phyloP scores from a whole-genome alignment of 2,329 filamentous ascomycete genomes.

The Botrytis tulipae region DNA sequence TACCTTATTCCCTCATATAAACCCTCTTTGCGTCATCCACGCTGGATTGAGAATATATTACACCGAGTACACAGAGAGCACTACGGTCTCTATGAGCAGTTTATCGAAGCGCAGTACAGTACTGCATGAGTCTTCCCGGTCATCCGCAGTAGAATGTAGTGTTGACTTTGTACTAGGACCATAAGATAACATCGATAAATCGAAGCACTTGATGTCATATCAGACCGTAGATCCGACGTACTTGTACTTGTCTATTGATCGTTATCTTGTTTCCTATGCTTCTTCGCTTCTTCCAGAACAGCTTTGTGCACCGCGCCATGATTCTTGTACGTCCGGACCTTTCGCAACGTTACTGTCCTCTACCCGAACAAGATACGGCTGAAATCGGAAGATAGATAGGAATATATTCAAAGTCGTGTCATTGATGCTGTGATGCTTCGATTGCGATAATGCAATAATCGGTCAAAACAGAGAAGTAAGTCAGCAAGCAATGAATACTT shows the following conservation, averaged over 20 bases:
- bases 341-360: constrained; percentile 1
- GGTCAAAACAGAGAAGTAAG: neutral
- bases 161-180: neutral
- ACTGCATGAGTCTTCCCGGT: neutral
- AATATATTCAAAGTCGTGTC: neutral
- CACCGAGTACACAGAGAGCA: neutral
- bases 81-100: neutral
- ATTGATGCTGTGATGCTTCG: neutral
- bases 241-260: neutral
- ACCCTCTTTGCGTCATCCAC: neutral
- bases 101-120: neutral
- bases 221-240: neutral
- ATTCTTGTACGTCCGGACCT: neutral
- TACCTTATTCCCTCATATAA: neutral
- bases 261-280: neutral
- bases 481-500: neutral
- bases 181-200: neutral
- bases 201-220: neutral
- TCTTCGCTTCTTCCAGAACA: neutral
- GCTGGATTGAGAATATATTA: neutral
- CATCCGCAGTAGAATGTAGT: neutral
- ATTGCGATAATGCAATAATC: neutral
- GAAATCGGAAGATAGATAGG: neutral
- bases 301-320: neutral
- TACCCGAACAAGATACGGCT: neutral